Evolutionary conservation across 768 basidiomycete species (phyloP).

Genomic region (Boletus fagicola): DNA sequence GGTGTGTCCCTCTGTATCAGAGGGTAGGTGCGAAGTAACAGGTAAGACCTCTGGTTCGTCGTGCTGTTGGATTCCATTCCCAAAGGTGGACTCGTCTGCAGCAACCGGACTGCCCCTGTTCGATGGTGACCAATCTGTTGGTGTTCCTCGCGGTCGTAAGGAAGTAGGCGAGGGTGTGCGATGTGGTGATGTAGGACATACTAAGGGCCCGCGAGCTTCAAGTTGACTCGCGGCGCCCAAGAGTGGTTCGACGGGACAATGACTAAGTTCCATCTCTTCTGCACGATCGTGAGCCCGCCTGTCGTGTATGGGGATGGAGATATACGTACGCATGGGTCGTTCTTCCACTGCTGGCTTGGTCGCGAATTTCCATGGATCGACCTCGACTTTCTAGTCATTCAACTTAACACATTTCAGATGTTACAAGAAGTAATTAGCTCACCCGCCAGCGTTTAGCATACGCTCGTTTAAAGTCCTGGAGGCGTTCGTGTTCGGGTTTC

Average conservation of each 20-base stretch:
- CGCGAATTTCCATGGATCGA: slow-evolving; percentile 16
- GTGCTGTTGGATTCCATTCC: background rate
- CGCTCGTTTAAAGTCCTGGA: slow-evolving; percentile 10
- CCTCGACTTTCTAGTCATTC: slow-evolving; percentile 10
- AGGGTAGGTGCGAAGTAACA: background rate
- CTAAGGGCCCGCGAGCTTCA: background rate
- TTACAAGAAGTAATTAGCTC: background rate
- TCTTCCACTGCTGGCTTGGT: slow-evolving; percentile 11
- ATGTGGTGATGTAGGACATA: background rate
- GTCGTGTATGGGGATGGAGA: background rate
- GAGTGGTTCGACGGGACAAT: background rate
- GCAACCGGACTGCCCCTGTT: slow-evolving; percentile 18
- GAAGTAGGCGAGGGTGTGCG: slow-evolving; percentile 12
- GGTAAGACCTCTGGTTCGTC: slow-evolving; percentile 4
- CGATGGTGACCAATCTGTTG: slow-evolving; percentile 33
- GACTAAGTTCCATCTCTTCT: slow-evolving; percentile 12
- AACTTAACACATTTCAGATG: background rate
- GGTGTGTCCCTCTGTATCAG: slow-evolving; percentile 17
- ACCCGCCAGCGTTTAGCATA: slow-evolving; percentile 31
- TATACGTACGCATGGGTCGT: slow-evolving; percentile 9
- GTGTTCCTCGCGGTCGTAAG: slow-evolving; percentile 23
- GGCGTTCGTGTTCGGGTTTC: slow-evolving; percentile 7
- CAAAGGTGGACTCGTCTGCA: background rate
- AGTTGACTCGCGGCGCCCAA: background rate
- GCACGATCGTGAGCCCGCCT: background rate